Evolutionary conservation across 148 eudicot species (phyloP), one percentile per base, ranked within the genome.

Genomic region (Rhododendron griersonianum): DNA sequence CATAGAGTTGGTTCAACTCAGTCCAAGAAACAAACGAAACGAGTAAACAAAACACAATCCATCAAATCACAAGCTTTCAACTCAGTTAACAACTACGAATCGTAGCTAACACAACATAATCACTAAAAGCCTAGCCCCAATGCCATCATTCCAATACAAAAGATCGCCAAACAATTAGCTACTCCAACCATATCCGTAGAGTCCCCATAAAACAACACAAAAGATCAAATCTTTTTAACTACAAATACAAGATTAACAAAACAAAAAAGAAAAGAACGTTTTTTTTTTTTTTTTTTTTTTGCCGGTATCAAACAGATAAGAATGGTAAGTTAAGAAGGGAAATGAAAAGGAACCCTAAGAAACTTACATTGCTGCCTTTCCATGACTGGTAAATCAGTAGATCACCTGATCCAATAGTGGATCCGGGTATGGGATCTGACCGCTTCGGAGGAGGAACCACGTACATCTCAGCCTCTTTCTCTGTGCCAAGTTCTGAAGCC

Each of bases 301-400:
- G 14, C 8, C 30, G 61, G 63, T 28, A 25, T 25, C 14, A 41
- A 25, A 50, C 23, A 80, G 41, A 15, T 80, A 28, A 78, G 11
- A 65, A 33, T 33, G 35, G 35, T 33, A 33, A 33, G 35, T 33
- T 33, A 33, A 23, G 71, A 78, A 47, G 15, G 33, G 19, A 16
- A 50, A 25, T 13, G 19, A 80, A 48, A 47, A 28, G 11, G 51
- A 80, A 80, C 61, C 82, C 82, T 28, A 50, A 80, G 59, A 80
- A 48, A 80, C 99, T 90, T 65, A 96, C 99, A 92, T 96, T 96
- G 90, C 94, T 95, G 84, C 99, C 99, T 92, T 96, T 96, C 99
- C 99, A 96, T 11, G 92, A 45, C 90, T 95, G 95, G 89, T 94
- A 96, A 92, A 94, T 91, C 88, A 92, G 90, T 23, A 92, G 90